phyloP scores from a whole-genome alignment of 345 rosid species.

The Citrus reticulata region DNA sequence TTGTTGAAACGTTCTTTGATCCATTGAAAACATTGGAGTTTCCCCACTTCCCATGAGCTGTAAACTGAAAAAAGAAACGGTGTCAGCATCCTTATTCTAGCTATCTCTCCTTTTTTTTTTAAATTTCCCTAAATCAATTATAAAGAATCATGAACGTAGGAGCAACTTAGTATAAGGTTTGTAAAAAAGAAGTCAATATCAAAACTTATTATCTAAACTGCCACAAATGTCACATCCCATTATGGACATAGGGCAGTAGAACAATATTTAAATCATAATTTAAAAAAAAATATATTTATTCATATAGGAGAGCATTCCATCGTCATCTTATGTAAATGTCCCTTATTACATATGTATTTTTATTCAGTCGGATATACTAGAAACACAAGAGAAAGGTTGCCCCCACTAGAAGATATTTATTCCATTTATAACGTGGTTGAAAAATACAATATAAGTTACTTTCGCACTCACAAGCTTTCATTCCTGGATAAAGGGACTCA shows the following conservation, averaged over 20 bases:
- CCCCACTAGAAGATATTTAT: too few species aligned
- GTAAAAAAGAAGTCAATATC: background rate
- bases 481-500: background rate
- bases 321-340: too few species aligned
- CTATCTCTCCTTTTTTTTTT: background rate
- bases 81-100: background rate
- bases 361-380: too few species aligned
- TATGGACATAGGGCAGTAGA: background rate
- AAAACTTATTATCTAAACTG: background rate
- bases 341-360: too few species aligned
- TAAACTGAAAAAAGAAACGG: slow-evolving; percentile 44
- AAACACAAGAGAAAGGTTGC: too few species aligned
- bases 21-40: slow-evolving; percentile 71
- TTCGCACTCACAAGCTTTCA: background rate
- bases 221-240: background rate
- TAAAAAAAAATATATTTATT: too few species aligned
- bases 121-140: background rate
- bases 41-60: slow-evolving; percentile 82
- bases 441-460: background rate
- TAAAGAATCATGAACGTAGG: background rate
- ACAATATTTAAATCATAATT: background rate
- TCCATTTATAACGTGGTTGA: too few species aligned
- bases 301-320: too few species aligned
- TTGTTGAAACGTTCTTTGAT: slow-evolving; percentile 52
- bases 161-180: background rate